Conservation (phyloP, 2,329 filamentous ascomycete genomes). For the Lithohypha guttulata region DNA sequence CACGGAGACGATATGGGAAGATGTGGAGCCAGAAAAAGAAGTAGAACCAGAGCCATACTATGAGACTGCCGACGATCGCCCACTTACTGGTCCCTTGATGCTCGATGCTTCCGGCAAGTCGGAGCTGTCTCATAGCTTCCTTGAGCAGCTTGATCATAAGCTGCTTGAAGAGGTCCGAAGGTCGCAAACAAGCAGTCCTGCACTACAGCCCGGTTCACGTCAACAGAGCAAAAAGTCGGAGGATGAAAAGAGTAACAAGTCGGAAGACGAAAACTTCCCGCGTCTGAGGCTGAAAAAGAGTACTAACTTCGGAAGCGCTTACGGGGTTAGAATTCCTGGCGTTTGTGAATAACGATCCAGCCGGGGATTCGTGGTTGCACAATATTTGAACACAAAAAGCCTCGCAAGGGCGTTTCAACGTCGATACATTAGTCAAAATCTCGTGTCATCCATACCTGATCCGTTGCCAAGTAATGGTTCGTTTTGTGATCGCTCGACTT, state of each 20-base stretch:
- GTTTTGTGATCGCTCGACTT: too few species aligned
- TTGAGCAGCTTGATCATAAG: conserved; percentile 34
- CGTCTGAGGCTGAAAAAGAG: conserved; percentile 33
- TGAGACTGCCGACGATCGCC: conserved; percentile 31
- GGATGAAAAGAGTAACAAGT: conserved; percentile 22
- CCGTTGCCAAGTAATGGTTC: too few species aligned
- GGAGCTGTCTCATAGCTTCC: conserved; percentile 28
- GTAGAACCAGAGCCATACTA: conserved; percentile 11
- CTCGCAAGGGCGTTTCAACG: too few species aligned
- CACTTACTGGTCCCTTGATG: conserved; percentile 34
- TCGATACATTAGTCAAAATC: too few species aligned
- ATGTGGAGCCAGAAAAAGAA: conserved; percentile 8
- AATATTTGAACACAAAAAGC: too few species aligned
- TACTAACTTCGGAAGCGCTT: conserved; percentile 39
- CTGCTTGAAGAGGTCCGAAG: conserved; percentile 32
- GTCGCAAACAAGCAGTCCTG: conserved; percentile 8
- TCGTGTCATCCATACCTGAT: too few species aligned
- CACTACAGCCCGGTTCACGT: not conserved
- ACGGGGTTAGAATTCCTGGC: conserved; percentile 24
- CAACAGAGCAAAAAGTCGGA: conserved; percentile 19
- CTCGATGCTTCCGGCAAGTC: conserved; percentile 32
- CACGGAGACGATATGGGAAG: conserved; percentile 4
- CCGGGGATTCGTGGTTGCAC: too few species aligned
- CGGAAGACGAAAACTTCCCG: conserved; percentile 18
- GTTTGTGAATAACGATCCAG: not conserved